These are phyloP conservation scores for Lophiostoma macrostomum DNA, from an alignment of 495 filamentous ascomycete genomes.

Conservation along the genomic window DNA sequence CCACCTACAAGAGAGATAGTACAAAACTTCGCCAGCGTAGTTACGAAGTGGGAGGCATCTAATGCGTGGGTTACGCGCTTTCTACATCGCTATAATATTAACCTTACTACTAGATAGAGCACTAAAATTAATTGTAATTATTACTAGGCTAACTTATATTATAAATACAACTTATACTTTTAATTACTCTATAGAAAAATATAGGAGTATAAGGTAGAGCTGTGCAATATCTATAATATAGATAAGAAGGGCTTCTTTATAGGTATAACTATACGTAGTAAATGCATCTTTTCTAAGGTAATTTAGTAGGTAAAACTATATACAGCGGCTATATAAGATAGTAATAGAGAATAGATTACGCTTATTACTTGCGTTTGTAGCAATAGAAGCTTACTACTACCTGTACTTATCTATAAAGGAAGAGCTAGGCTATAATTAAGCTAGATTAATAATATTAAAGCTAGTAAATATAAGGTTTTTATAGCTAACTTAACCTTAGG, in stretches of 20 bases:
- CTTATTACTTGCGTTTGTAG: no score
- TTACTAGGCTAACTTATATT: not conserved
- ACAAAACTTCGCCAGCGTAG: not conserved
- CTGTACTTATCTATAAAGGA: not conserved
- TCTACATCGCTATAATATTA: not conserved
- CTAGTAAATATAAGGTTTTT: not conserved
- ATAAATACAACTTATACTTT: not conserved
- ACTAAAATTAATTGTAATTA: not conserved
- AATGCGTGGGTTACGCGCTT: not conserved
- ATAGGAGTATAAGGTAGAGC: not conserved
- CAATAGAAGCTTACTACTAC: no score
- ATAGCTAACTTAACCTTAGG: not conserved
- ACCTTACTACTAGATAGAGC: not conserved
- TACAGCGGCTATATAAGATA: no score
- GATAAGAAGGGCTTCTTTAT: conserved; percentile 2
- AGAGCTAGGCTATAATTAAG: not conserved
- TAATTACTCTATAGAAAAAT: not conserved
- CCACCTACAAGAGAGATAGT: conserved; percentile 5
- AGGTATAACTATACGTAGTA: not conserved
- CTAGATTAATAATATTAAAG: not conserved
- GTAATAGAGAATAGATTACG: no score
- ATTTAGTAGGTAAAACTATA: no score
- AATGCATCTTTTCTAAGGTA: not conserved
- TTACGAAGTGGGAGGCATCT: not conserved
- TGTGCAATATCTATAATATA: not conserved